These are phyloP conservation scores for Phytophthora ramorum DNA, from an alignment of 352 stramenopile species.

Conservation along the genomic window DNA sequence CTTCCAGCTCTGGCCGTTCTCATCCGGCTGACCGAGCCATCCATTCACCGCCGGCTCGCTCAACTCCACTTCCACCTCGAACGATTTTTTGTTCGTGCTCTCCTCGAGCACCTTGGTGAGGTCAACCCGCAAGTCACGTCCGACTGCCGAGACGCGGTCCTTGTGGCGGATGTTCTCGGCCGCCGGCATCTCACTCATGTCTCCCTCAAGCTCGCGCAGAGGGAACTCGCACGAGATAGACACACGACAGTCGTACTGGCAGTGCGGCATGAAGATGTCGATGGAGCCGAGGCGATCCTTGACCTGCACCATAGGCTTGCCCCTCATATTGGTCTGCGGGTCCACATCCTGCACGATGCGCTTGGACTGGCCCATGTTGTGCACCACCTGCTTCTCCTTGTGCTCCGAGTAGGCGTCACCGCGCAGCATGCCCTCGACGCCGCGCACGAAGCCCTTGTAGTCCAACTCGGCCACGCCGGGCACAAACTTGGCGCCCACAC, in stretches of 20 bases:
- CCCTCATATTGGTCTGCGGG: slow-evolving; percentile 53
- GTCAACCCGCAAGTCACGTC: slow-evolving; percentile 80
- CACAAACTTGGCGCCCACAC: slow-evolving; percentile 80
- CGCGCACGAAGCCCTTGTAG: slow-evolving; percentile 73
- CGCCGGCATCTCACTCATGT: slow-evolving; percentile 66
- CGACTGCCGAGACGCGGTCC: slow-evolving; percentile 81
- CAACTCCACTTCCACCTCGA: slow-evolving; percentile 86
- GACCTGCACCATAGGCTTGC: slow-evolving; percentile 66
- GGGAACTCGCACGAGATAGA: slow-evolving; percentile 88
- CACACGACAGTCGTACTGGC: slow-evolving; percentile 85
- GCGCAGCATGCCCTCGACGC: slow-evolving; percentile 72
- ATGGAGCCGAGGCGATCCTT: slow-evolving; percentile 86
- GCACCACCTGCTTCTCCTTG: slow-evolving; percentile 80
- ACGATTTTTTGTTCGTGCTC: slow-evolving; percentile 71
- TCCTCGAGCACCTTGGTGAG: slow-evolving; percentile 85
- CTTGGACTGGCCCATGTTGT: slow-evolving; percentile 81
- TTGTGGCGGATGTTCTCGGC: slow-evolving; percentile 81
- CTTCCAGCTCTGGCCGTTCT: slow-evolving; percentile 76
- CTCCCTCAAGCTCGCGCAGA: slow-evolving; percentile 55
- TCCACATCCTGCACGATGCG: slow-evolving; percentile 83
- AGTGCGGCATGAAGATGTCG: slow-evolving; percentile 89
- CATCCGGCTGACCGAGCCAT: slow-evolving; percentile 81
- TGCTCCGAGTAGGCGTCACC: slow-evolving; percentile 77
- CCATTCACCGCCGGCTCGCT: slow-evolving; percentile 68
- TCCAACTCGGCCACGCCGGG: slow-evolving; percentile 75